phyloP scores from a whole-genome alignment of 768 basidiomycete genomes.

The Collybia sp. region DNA sequence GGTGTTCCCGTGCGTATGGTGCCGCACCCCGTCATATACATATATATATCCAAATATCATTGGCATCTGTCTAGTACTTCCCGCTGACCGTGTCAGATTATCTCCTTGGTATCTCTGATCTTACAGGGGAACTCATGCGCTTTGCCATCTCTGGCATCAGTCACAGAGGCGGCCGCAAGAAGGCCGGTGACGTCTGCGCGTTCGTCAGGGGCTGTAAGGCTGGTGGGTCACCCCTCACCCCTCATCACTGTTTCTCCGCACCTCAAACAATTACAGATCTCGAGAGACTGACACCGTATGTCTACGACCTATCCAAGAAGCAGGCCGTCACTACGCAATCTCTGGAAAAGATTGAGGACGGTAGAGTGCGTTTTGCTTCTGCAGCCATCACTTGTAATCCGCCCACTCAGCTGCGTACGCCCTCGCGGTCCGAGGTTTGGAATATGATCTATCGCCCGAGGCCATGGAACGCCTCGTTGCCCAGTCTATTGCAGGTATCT shows the following conservation, averaged over 20 bases:
- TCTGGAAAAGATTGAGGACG: constrained; percentile 93
- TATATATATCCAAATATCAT: neutral
- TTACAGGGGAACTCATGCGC: constrained; percentile 97
- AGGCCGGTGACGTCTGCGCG: constrained; percentile 57
- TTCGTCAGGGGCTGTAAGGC: constrained; percentile 76
- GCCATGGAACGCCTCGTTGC: constrained; percentile 67
- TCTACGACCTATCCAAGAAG: constrained; percentile 79
- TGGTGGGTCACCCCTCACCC: constrained; percentile 31
- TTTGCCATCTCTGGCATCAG: constrained; percentile 83
- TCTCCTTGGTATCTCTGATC: constrained; percentile 86
- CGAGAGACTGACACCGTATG: constrained; percentile 66
- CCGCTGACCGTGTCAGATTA: constrained; percentile 80
- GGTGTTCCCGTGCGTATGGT: constrained; percentile 56
- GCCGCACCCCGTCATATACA: constrained; percentile 1
- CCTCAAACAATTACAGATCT: constrained; percentile 48
- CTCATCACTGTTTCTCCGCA: neutral
- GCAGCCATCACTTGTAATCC: constrained; percentile 5
- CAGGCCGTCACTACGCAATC: constrained; percentile 82
- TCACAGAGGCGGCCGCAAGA: constrained; percentile 57
- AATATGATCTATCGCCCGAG: constrained; percentile 65
- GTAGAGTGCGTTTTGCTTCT: constrained; percentile 34
- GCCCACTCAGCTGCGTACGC: constrained; percentile 59
- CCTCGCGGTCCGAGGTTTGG: constrained; percentile 65
- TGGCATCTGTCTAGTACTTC: constrained; percentile 52
- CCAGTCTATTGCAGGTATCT: constrained; percentile 34